Conservation (phyloP, 2,329 filamentous ascomycete genomes). For the Botrytis hyacinthi region DNA sequence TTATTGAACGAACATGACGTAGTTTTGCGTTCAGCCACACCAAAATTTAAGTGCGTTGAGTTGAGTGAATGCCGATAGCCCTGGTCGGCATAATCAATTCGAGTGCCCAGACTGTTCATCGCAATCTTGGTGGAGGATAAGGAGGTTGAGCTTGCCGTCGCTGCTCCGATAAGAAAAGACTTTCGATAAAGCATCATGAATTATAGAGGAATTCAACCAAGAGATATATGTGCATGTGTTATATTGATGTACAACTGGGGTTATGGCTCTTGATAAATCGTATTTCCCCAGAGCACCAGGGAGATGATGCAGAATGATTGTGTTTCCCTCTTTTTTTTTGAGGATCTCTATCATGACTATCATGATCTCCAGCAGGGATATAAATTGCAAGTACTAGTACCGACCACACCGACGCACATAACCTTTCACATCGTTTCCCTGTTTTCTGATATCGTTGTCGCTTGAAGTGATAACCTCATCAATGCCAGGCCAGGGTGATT, state of each 20-base stretch:
- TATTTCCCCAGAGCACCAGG: conserved; percentile 4
- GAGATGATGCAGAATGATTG: neutral
- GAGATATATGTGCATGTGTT: neutral
- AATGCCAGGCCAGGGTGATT: neutral
- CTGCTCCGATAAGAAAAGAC: neutral
- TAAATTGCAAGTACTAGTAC: neutral
- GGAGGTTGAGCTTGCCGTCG: neutral
- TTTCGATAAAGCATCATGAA: neutral
- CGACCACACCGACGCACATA: neutral
- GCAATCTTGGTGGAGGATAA: neutral
- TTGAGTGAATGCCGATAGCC: neutral
- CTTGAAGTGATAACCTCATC: neutral
- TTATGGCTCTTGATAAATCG: neutral
- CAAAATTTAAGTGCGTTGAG: neutral
- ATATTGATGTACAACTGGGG: neutral
- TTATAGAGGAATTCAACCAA: neutral
- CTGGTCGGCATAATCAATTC: neutral
- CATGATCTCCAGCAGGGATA: conserved; percentile 18
- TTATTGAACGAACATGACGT: neutral
- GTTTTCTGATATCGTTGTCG: neutral
- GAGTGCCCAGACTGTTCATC: neutral
- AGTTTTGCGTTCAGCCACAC: conserved; percentile 2
- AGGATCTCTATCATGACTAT: neutral
- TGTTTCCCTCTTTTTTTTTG: neutral
- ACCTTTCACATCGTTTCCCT: neutral